phyloP scores from a whole-genome alignment of 352 stramenopile genomes.

The Peronospora destructor region DNA sequence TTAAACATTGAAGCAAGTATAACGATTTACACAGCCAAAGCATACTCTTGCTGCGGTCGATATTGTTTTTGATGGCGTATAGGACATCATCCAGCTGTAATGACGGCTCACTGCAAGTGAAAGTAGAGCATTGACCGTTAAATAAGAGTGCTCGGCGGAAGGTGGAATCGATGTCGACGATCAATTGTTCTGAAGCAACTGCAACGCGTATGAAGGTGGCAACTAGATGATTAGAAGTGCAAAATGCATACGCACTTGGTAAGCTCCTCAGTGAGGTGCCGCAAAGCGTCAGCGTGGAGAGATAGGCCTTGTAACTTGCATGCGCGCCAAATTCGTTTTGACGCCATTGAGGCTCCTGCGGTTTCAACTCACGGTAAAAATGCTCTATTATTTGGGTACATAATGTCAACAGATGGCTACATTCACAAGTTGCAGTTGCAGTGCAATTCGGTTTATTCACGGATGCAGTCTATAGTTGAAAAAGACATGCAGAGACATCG shows the following conservation, averaged over 20 bases:
- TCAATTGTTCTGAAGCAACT: slow-evolving; percentile 2
- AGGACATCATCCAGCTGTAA: slow-evolving; percentile 78
- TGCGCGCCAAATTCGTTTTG: slow-evolving; percentile 74
- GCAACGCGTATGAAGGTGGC: slow-evolving; percentile 1
- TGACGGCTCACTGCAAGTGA: slow-evolving; percentile 45
- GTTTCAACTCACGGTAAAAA: not conserved
- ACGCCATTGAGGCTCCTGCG: slow-evolving; percentile 31
- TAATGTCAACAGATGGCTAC: slow-evolving; percentile 9
- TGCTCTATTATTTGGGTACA: slow-evolving; percentile 16
- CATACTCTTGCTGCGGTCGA: slow-evolving; percentile 83
- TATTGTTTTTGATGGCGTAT: slow-evolving; percentile 86
- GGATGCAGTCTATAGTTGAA: slow-evolving; percentile 18
- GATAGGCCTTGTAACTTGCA: slow-evolving; percentile 83
- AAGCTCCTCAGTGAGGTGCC: slow-evolving; percentile 57
- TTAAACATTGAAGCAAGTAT: not conserved
- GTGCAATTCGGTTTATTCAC: not conserved
- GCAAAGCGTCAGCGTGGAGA: slow-evolving; percentile 65
- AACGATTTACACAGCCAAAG: not conserved
- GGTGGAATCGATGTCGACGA: not conserved
- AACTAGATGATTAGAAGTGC: slow-evolving; percentile 3
- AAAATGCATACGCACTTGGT: slow-evolving; percentile 36
- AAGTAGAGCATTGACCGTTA: slow-evolving; percentile 1
- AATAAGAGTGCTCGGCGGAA: slow-evolving; percentile 3
- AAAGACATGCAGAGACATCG: not conserved
- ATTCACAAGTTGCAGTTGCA: slow-evolving; percentile 10